Conservation (phyloP, 306 rosid genomes). For the Trichosanthes cucumerina region DNA sequence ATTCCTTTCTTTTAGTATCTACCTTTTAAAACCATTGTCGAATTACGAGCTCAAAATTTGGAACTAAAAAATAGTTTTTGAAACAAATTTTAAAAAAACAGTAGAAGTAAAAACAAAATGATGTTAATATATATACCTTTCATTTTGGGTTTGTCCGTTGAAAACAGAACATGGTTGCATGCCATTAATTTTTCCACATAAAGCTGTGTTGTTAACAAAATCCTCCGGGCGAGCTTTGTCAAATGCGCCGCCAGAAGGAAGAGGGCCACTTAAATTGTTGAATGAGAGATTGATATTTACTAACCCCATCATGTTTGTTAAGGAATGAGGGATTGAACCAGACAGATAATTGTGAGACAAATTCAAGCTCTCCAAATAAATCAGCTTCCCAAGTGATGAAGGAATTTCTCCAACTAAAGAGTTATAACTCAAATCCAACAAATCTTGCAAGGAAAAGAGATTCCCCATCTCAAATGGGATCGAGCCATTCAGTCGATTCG, state of each 20-base stretch:
- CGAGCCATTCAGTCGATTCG: slow-evolving; percentile 27
- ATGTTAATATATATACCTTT: background rate
- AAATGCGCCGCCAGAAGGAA: slow-evolving; percentile 26
- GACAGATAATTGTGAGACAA: slow-evolving; percentile 41
- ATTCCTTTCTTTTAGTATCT: too few relatives aligned
- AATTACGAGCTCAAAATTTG: too few relatives aligned
- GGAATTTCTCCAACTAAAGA: slow-evolving; percentile 36
- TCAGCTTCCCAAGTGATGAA: slow-evolving; percentile 19
- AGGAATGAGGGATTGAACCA: slow-evolving; percentile 27
- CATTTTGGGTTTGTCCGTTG: background rate
- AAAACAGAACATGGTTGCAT: slow-evolving; percentile 19
- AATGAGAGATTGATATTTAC: slow-evolving; percentile 28
- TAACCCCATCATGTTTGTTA: slow-evolving; percentile 30
- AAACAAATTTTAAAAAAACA: too few relatives aligned
- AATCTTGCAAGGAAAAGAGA: slow-evolving; percentile 21
- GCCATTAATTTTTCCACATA: slow-evolving; percentile 25
- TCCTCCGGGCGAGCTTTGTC: slow-evolving; percentile 13
- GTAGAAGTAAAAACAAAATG: too few relatives aligned
- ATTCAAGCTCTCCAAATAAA: slow-evolving; percentile 28
- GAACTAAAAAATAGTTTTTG: too few relatives aligned
- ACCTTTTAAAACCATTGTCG: too few relatives aligned
- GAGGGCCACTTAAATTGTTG: slow-evolving; percentile 32
- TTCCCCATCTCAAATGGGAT: slow-evolving; percentile 38
- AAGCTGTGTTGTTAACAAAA: slow-evolving; percentile 27
- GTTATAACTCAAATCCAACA: slow-evolving; percentile 43